These are phyloP conservation scores for Nicotiana obtusifolia DNA, from an alignment of 257 asterid genomes.

Conservation along the genomic window DNA sequence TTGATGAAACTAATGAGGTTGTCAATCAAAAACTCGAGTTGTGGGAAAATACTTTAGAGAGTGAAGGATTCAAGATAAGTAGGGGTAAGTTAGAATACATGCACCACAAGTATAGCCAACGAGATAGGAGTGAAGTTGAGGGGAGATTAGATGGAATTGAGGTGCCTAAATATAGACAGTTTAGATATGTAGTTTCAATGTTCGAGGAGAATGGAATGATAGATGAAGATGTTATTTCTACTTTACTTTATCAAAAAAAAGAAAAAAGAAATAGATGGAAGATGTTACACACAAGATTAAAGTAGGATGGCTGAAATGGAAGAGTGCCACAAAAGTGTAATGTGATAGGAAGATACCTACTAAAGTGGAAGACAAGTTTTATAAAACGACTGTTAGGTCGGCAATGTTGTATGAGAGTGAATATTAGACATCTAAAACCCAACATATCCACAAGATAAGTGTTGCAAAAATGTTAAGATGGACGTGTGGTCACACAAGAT, in stretches of 20 bases:
- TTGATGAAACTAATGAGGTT: too few relatives aligned
- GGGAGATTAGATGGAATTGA: not conserved
- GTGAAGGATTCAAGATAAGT: too few relatives aligned
- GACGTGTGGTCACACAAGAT: not conserved
- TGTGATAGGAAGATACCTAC: not conserved
- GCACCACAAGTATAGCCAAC: not conserved
- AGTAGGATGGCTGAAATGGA: not conserved
- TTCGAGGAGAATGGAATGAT: not conserved
- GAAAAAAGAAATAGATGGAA: too few relatives aligned
- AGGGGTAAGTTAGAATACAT: too few relatives aligned
- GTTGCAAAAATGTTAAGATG: not conserved
- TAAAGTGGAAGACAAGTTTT: not conserved
- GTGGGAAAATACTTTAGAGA: too few relatives aligned
- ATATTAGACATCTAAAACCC: not conserved
- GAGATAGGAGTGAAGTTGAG: not conserved
- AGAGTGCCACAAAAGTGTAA: not conserved
- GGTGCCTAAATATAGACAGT: not conserved
- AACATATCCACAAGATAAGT: not conserved
- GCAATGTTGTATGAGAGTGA: not conserved
- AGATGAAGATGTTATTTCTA: not conserved
- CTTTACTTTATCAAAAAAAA: too few relatives aligned
- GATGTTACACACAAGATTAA: not conserved
- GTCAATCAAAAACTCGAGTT: too few relatives aligned
- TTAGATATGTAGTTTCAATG: not conserved
- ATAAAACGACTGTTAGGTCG: not conserved